Base-by-base conservation (phyloP, 805 yeast species). In the Wickerhamiella siamensis region DNA sequence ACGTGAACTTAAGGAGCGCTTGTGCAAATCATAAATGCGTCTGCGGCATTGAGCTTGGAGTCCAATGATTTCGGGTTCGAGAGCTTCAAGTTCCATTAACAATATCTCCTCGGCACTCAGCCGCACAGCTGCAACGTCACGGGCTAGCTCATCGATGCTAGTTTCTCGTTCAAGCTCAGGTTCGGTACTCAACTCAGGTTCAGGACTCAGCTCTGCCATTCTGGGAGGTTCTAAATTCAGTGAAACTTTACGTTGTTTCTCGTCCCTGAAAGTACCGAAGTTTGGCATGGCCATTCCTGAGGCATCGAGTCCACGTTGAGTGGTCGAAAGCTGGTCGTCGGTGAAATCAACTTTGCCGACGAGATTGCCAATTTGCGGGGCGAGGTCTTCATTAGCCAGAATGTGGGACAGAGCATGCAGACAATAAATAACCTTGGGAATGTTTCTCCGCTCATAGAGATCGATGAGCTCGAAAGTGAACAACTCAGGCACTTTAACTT, bases 381-480 rank as follows among this genome's bases (percentile, higher is more conserved):
- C 77, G 16, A 63, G 61, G 20, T 72, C 70, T 21, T 74, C 66
- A 40, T 64, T 65, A 17, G 78, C 70, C 42, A 91, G 66, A 56
- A 83, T 74, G 50, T 74, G 83, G 39, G 86, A 77, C 48, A 88
- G 62, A 2, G 95, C 95, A 63, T 88, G 95, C 31, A 91, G 61
- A 51, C 96, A 87, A 60, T 84, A 86, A 56, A 91, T 80, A 20
- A 91, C 97, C 55, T 83, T 87, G 14, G 97, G 97, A 17, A 87
- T 72, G 55, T 88, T 82, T 54, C 84, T 87, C 55, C 79, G 79
- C 55, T 91, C 96, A 61, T 86, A 91, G 31, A 91, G 67, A 60
- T 91, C 98, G 3, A 94, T 86, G 44, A 87, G 71, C 57, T 88
- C 98, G 57, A 91, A 91, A 38, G 81, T 71, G 58, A 87, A 91